phyloP scores from a whole-genome alignment of 202 grass and related monocot genomes.

The Cymbopogon flexuosus region DNA sequence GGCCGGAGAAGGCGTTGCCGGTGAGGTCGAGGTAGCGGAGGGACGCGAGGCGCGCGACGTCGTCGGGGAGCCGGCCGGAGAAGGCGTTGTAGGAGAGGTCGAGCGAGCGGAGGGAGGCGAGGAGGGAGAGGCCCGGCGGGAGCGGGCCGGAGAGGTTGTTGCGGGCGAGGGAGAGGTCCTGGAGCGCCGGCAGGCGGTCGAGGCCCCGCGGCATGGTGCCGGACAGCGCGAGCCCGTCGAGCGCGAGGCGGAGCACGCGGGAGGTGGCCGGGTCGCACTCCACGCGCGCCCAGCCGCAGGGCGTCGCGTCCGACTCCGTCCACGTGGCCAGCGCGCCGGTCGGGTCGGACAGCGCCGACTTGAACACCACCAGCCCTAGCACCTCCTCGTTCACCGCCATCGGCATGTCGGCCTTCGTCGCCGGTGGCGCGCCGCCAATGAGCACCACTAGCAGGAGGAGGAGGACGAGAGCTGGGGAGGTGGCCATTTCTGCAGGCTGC shows the following conservation, averaged over 20 bases:
- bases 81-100: conserved; percentile 81
- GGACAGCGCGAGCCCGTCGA: conserved; percentile 63
- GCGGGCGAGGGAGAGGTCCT: conserved; percentile 53
- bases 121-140: conserved; percentile 63
- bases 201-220: conserved; percentile 65
- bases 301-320: conserved; percentile 67
- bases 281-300: conserved; percentile 71
- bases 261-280: conserved; percentile 82
- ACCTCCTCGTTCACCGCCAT: conserved; percentile 88
- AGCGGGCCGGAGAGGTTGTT: conserved; percentile 82
- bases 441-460: neutral
- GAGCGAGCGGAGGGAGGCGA: conserved; percentile 51
- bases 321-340: conserved; percentile 55
- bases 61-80: conserved; percentile 71
- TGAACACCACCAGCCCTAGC: conserved; percentile 77
- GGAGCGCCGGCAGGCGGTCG: conserved; percentile 64
- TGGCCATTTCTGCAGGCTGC: conserved; percentile 27
- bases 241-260: conserved; percentile 59
- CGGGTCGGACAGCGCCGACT: conserved; percentile 49
- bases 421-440: neutral
- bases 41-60: conserved; percentile 37
- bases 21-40: conserved; percentile 70
- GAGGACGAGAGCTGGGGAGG: neutral
- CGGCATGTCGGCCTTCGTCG: conserved; percentile 27
- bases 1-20: conserved; percentile 62